Percentiles rank a stretch among this genome's conserved stretches.
Evolutionary conservation across 2,329 filamentous ascomycete genomes (phyloP).

Genomic region (Bipolaris zeicola): DNA sequence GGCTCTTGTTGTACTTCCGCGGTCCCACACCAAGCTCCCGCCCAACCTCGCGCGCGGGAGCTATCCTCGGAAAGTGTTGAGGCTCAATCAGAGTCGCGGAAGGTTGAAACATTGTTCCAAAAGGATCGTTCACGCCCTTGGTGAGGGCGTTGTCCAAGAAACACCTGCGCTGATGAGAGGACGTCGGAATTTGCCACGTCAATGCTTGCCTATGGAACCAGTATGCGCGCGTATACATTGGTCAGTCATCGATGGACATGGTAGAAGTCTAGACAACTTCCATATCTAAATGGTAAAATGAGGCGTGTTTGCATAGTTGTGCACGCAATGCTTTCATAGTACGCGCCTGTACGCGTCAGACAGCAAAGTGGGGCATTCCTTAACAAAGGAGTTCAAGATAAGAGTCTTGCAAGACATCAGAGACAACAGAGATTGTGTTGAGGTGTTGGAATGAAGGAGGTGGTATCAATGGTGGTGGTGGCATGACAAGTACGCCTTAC

Average conservation of each 20-base stretch:
- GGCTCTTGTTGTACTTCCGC: conserved; percentile 40
- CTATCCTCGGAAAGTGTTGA: conserved; percentile 45
- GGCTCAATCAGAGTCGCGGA: conserved; percentile 42
- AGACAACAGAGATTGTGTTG: neutral
- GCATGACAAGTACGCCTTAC: neutral
- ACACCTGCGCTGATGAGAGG: conserved; percentile 30
- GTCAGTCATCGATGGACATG: neutral
- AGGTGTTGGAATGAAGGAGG: neutral
- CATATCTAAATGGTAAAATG: conserved; percentile 1
- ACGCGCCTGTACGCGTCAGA: neutral
- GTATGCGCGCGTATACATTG: conserved; percentile 8
- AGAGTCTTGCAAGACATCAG: neutral
- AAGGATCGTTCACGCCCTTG: conserved; percentile 17
- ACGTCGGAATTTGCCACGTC: conserved; percentile 20
- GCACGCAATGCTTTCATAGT: neutral
- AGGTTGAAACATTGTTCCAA: conserved; percentile 19
- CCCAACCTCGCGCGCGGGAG: conserved; percentile 48
- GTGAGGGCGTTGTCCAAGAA: conserved; percentile 34
- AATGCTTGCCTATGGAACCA: conserved; percentile 24
- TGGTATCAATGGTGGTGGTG: neutral
- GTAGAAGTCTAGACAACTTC: neutral
- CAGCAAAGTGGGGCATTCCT: neutral
- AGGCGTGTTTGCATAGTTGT: neutral
- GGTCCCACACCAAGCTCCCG: conserved; percentile 39
- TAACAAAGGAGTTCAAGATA: neutral